Conservation (phyloP, 2,329 filamentous ascomycete genomes). For the Teratosphaeriaceae sp. region DNA sequence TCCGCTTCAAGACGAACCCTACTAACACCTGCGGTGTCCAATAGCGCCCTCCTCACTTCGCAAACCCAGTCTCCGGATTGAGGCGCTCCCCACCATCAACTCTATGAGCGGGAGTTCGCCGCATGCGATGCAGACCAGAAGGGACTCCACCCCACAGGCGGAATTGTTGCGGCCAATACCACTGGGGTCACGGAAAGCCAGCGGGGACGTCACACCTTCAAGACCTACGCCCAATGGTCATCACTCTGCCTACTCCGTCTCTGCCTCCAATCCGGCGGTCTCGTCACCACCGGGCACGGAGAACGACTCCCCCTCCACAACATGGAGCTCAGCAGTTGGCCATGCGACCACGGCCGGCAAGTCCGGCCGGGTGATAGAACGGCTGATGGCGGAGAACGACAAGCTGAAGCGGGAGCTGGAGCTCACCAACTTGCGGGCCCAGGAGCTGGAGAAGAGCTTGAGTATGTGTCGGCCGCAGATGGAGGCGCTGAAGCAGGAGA, state of each 20-base stretch:
- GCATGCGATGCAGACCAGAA: background rate
- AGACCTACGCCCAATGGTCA: constrained; percentile 6
- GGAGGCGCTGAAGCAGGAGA: constrained; percentile 60
- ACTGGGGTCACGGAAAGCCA: constrained; percentile 11
- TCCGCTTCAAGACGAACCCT: background rate
- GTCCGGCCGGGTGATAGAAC: constrained; percentile 72
- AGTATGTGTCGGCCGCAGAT: constrained; percentile 65
- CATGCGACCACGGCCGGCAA: constrained; percentile 62
- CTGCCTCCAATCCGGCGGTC: background rate
- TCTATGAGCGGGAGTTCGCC: constrained; percentile 11
- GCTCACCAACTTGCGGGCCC: constrained; percentile 43
- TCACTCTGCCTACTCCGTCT: constrained; percentile 1
- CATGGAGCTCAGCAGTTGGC: constrained; percentile 62
- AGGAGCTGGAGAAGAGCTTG: constrained; percentile 64
- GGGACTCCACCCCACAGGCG: constrained; percentile 8
- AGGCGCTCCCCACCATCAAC: constrained; percentile 8
- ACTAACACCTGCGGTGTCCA: constrained; percentile 1
- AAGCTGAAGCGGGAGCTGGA: constrained; percentile 61
- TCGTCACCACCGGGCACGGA: constrained; percentile 6
- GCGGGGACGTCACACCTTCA: constrained; percentile 10
- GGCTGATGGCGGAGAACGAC: constrained; percentile 74
- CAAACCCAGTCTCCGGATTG: constrained; percentile 10
- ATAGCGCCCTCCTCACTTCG: constrained; percentile 2
- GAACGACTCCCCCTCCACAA: constrained; percentile 12
- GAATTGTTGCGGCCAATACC: constrained; percentile 12